These are phyloP conservation scores for Colletotrichum coccodes DNA, from an alignment of 2,329 filamentous ascomycete species.

Conservation along the genomic window DNA sequence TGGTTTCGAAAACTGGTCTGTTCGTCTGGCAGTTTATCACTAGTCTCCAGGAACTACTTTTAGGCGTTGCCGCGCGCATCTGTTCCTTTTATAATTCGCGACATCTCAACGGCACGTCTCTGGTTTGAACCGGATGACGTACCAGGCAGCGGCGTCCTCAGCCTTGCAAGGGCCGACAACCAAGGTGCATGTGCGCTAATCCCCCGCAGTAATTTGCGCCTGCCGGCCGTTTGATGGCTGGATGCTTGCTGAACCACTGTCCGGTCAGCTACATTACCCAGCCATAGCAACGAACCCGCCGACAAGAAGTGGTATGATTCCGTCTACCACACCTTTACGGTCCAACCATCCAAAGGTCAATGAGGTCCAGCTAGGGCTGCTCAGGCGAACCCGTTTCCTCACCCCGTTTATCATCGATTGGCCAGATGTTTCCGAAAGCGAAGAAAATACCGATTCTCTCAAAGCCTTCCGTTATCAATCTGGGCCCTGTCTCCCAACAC, in stretches of 20 bases:
- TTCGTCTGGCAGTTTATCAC: too few relatives aligned
- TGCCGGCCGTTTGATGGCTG: neutral
- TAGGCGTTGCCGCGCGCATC: too few relatives aligned
- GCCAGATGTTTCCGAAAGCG: neutral
- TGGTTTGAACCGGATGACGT: slow-evolving; percentile 15
- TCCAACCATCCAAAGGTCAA: neutral
- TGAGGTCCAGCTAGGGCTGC: neutral
- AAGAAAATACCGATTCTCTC: neutral
- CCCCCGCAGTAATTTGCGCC: slow-evolving; percentile 10
- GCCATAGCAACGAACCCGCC: neutral
- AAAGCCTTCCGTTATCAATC: neutral
- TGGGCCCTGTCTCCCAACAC: neutral
- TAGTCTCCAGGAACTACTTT: neutral
- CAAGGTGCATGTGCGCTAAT: slow-evolving; percentile 3
- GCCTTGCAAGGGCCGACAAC: neutral
- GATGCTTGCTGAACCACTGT: neutral
- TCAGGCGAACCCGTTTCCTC: slow-evolving; percentile 1
- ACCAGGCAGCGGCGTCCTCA: slow-evolving; percentile 19
- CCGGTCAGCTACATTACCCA: neutral
- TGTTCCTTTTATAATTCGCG: neutral
- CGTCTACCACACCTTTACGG: neutral
- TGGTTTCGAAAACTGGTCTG: neutral
- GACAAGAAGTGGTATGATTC: neutral
- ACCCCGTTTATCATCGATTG: neutral
- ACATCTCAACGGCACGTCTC: neutral